Percentiles rank a stretch among this genome's conserved stretches.
Conservation (phyloP, 2,329 filamentous ascomycete genomes). For the Talaromyces sp. region DNA sequence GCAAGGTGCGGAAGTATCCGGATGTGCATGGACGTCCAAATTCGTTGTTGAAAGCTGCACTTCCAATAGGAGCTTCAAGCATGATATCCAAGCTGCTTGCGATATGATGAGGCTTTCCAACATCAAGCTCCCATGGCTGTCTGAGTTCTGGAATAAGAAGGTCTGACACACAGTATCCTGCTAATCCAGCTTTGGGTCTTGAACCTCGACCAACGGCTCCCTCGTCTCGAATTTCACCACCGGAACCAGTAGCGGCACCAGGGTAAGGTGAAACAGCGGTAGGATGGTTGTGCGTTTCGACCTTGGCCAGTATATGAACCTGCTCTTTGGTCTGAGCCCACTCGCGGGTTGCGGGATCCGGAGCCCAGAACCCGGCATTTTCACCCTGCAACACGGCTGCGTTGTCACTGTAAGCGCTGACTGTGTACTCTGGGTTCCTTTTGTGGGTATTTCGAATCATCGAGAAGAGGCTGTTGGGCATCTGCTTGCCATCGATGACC, state of each 20-base stretch:
- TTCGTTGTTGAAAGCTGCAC: constrained; percentile 95
- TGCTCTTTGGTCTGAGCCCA: constrained; percentile 86
- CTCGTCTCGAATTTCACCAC: constrained; percentile 93
- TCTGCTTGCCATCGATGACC: constrained; percentile 84
- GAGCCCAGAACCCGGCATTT: constrained; percentile 76
- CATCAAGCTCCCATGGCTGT: constrained; percentile 86
- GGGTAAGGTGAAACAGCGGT: constrained; percentile 93
- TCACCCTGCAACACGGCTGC: constrained; percentile 84
- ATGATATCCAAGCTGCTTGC: constrained; percentile 95
- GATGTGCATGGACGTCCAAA: constrained; percentile 87
- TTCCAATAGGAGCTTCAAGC: constrained; percentile 93
- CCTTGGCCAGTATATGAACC: constrained; percentile 86
- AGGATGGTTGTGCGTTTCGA: constrained; percentile 97
- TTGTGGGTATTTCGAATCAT: constrained; percentile 97
- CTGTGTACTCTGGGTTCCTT: constrained; percentile 72
- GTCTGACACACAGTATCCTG: constrained; percentile 94
- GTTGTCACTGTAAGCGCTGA: constrained; percentile 97
- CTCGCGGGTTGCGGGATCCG: constrained; percentile 78
- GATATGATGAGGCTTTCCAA: constrained; percentile 87
- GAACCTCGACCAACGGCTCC: constrained; percentile 92
- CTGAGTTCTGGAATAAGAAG: constrained; percentile 79
- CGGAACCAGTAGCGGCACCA: constrained; percentile 90
- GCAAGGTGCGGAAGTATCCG: constrained; percentile 88
- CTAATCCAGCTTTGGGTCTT: constrained; percentile 84
- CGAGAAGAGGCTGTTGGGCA: constrained; percentile 78